phyloP scores from a whole-genome alignment of 345 rosid genomes.

The Melaleuca quinquenervia region DNA sequence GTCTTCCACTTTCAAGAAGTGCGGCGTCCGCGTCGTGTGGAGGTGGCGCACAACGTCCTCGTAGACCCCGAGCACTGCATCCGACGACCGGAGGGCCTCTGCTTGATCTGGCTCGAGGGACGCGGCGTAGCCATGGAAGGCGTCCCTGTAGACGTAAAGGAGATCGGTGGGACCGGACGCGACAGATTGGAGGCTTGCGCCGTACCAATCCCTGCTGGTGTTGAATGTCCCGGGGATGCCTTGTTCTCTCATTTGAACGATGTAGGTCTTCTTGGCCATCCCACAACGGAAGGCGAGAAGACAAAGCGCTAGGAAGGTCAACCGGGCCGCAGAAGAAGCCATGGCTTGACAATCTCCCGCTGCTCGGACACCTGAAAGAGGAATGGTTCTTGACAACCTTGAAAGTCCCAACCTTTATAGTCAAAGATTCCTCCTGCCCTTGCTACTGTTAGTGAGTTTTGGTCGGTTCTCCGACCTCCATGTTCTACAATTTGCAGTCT shows the following conservation, averaged over 20 bases:
- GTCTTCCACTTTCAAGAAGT: conserved; percentile 34
- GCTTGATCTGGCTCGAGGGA: conserved; percentile 42
- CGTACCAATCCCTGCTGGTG: conserved; percentile 63
- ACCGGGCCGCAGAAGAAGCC: not conserved
- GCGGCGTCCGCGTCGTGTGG: conserved; percentile 61
- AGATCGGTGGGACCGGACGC: not conserved
- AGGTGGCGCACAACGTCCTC: conserved; percentile 59
- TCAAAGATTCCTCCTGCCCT: not conserved
- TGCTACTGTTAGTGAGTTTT: not conserved
- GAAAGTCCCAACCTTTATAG: not conserved
- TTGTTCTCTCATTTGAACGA: conserved; percentile 60
- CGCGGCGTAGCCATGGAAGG: conserved; percentile 65
- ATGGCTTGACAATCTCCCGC: not conserved
- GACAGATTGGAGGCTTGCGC: conserved; percentile 40
- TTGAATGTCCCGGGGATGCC: conserved; percentile 37
- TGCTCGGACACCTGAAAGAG: not conserved
- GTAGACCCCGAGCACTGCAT: conserved; percentile 48
- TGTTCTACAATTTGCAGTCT: not conserved
- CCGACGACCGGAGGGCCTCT: conserved; percentile 27
- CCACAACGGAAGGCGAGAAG: not conserved
- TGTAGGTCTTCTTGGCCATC: conserved; percentile 37
- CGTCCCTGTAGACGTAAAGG: conserved; percentile 49
- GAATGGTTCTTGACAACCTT: not conserved
- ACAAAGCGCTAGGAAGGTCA: not conserved
- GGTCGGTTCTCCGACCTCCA: not conserved